phyloP scores from a whole-genome alignment of 805 yeast species.

The Kuraishia ogatae region DNA sequence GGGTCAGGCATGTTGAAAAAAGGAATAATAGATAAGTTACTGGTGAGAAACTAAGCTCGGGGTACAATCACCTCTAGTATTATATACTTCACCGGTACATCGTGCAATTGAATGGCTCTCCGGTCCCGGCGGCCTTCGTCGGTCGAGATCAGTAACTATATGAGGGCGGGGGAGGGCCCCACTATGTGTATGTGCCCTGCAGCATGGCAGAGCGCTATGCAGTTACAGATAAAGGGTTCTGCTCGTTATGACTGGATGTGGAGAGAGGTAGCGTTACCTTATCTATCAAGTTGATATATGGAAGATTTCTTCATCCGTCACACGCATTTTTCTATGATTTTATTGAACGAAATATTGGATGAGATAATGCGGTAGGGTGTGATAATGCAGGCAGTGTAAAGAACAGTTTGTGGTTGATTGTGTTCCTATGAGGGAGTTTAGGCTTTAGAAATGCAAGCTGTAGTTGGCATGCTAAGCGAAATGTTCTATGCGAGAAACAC shows the following conservation, averaged over 20 bases:
- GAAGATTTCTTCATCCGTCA: background rate
- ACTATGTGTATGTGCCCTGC: background rate
- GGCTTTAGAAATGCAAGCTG: no score
- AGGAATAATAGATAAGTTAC: no score
- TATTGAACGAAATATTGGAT: no score
- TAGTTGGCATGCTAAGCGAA: no score
- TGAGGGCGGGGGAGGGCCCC: background rate
- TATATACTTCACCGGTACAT: background rate
- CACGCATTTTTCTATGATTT: no score
- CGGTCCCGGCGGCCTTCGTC: background rate
- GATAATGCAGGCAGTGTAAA: no score
- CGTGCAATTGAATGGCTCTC: background rate
- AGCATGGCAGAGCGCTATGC: background rate
- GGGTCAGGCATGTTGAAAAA: background rate
- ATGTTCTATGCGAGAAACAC: no score
- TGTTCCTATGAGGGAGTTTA: no score
- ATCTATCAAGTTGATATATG: background rate
- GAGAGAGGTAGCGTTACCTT: background rate
- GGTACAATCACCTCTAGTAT: background rate
- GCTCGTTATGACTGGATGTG: background rate
- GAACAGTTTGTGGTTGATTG: no score
- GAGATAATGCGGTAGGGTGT: no score
- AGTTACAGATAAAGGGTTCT: background rate
- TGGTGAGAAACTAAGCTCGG: background rate
- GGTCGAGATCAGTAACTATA: background rate